Conservation (phyloP, 441 rosid genomes). For the Brassica hybrid region DNA sequence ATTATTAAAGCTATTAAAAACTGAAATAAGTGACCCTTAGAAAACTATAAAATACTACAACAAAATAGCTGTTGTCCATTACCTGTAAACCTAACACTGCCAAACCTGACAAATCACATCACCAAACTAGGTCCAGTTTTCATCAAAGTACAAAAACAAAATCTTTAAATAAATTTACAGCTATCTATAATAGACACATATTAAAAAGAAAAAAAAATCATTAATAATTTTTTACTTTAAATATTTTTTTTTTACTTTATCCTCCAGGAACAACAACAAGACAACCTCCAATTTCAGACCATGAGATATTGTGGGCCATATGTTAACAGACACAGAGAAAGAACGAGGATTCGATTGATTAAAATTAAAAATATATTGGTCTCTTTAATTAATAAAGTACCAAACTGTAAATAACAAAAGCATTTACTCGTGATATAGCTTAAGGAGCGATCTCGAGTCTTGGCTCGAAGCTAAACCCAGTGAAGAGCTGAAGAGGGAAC, state of each 20-base stretch:
- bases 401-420: conserved; percentile 24
- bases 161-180: conserved; percentile 9
- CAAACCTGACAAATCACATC: conserved; percentile 44
- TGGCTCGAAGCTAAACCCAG: conserved; percentile 93
- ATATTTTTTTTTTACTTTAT: not conserved
- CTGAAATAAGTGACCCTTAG: conserved; percentile 10
- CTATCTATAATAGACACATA: not conserved
- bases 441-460: conserved; percentile 82
- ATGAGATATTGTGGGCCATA: conserved; percentile 44
- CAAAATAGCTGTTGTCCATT: conserved; percentile 43
- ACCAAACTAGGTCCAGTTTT: conserved; percentile 29
- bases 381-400: conserved; percentile 9
- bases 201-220: not conserved
- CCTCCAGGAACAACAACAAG: conserved; percentile 41
- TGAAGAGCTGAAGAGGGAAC: conserved; percentile 94
- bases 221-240: not conserved
- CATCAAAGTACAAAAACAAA: conserved; percentile 32
- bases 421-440: not conserved
- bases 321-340: not conserved
- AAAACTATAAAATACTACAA: conserved; percentile 3
- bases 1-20: conserved; percentile 7
- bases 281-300: conserved; percentile 36
- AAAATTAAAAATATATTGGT: not conserved
- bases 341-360: not conserved
- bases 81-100: conserved; percentile 39